Evolutionary conservation across 306 rosid species (phyloP), one percentile per base, ranked within the genome.

Genomic region (Dryas octopetala): DNA sequence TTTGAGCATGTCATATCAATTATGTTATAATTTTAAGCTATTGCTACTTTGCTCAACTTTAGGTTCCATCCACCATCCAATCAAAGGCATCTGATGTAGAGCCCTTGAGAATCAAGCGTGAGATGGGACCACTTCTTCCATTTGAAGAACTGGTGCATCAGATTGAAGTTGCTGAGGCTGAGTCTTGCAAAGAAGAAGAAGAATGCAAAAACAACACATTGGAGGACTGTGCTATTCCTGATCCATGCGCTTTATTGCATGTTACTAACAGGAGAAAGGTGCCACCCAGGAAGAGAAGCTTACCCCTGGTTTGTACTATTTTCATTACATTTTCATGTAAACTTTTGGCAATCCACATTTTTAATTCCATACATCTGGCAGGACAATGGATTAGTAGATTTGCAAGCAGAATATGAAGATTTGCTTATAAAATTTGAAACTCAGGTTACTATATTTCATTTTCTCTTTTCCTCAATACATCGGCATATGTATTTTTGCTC

Each of bases 261-360:
- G 89, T 95, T 63, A 95, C 98, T 68, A 91, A 76, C 83, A 85
- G 98, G 84, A 87, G 87, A 83, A 95, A 86, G 86, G 84, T 71
- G 81, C 85, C 93, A 71, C 74, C 78, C 4, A 74, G 62, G 84
- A 91, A 79, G 79, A 95, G 81, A 87, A 83, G 86, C 83, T 74
- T 83, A 62, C 81, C 85, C 79, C 55, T 60, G 96, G 95, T 90
- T 81, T 82, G 89, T 82, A 58, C 51, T 71, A 67, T 67, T 70
- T 74, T 51, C 32, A 58, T 66, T 74, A 53, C 53, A 66, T 78
- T 79, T 80, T 73, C 60, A 62, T 50, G 50, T 68, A 53, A 71
- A 53, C 6, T 74, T 58, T 70, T 47, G 73, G 66, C 63, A 75
- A 62, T 80, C 64, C 49, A 59, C 58, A 71, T 43, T 71, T 62